Evolutionary conservation across 306 rosid species (phyloP).

Genomic region (Vigna radiata): DNA sequence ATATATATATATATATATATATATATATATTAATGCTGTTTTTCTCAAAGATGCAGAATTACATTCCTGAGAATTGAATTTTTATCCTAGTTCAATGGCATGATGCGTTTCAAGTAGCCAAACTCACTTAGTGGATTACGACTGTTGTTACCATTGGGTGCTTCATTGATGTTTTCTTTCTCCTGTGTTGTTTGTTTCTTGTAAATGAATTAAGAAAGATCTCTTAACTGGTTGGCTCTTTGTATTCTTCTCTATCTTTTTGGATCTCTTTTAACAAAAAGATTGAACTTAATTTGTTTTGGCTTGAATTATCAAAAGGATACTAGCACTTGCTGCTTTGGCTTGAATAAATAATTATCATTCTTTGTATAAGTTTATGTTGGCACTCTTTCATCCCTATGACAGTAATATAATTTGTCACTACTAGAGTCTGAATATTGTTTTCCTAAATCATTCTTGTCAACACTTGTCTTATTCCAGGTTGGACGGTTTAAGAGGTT

Average conservation of each 20-base stretch:
- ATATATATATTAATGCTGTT: no score
- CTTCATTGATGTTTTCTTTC: not conserved
- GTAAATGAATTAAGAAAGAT: not conserved
- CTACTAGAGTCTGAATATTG: not conserved
- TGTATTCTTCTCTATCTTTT: not conserved
- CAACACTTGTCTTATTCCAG: conserved; percentile 53
- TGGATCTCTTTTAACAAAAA: not conserved
- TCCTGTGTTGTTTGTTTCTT: not conserved
- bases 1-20: no score
- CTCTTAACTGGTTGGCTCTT: not conserved
- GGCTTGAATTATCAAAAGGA: not conserved
- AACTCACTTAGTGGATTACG: not conserved
- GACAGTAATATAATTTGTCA: conserved; percentile 2
- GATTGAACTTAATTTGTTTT: not conserved
- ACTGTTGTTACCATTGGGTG: not conserved
- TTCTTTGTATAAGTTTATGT: not conserved
- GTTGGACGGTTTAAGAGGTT: conserved; percentile 77
- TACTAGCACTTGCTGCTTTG: conserved; percentile 6
- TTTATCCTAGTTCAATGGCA: not conserved
- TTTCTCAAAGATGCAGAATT: not conserved
- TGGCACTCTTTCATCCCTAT: not conserved
- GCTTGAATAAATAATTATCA: conserved; percentile 7
- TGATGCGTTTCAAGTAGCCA: not conserved
- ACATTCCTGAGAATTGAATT: not conserved
- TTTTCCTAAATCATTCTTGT: conserved; percentile 13